phyloP scores from a whole-genome alignment of 331 rosid species.

The Telfairia occidentalis region DNA sequence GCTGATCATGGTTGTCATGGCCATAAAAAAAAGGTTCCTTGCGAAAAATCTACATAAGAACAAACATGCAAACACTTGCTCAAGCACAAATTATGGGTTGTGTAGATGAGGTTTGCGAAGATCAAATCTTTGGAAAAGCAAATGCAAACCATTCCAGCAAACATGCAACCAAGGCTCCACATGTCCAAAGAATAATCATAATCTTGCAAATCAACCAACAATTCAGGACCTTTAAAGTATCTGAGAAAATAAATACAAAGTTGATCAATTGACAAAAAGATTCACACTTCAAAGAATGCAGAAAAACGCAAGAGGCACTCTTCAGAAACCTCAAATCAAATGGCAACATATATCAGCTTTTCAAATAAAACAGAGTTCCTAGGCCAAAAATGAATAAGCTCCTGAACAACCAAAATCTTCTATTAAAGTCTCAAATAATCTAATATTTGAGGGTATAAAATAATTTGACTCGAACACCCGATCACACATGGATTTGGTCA shows the following conservation, averaged over 20 bases:
- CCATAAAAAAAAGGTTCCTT: slow-evolving; percentile 94
- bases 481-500: background rate
- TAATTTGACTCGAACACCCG: background rate
- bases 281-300: background rate
- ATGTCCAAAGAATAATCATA: slow-evolving; percentile 87
- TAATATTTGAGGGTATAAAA: background rate
- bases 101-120: background rate
- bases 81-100: slow-evolving; percentile 3
- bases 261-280: background rate
- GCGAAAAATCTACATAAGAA: slow-evolving; percentile 60
- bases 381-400: background rate
- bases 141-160: slow-evolving; percentile 82
- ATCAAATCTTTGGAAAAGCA: background rate
- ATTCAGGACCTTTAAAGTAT: slow-evolving; percentile 90
- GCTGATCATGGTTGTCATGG: slow-evolving; percentile 96
- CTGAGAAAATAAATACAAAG: slow-evolving; percentile 28
- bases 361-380: background rate
- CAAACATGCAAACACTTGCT: background rate
- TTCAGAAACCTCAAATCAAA: background rate
- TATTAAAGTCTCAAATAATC: background rate
- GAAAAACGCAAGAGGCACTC: background rate
- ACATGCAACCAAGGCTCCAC: slow-evolving; percentile 99
- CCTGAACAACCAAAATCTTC: background rate
- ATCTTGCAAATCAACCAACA: slow-evolving; percentile 83
- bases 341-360: background rate